Percentiles rank a stretch among this genome's conserved stretches.
These are phyloP conservation scores for Leccinum pellstonianum DNA, from an alignment of 768 basidiomycete species.

Conservation along the genomic window DNA sequence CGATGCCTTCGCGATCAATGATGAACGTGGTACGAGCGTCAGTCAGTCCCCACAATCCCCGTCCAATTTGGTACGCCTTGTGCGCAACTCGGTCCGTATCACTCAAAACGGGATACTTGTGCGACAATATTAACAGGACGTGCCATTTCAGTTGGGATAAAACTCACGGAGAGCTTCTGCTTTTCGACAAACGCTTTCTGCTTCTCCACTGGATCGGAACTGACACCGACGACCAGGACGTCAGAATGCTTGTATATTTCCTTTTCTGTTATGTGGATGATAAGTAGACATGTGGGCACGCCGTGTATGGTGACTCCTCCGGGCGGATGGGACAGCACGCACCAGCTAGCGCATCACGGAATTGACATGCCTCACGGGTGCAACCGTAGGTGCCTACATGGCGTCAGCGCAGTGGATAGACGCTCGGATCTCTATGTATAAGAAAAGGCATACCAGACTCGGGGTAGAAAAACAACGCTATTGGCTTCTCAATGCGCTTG, in stretches of 20 bases:
- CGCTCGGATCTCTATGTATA: not conserved
- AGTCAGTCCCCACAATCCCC: conserved; percentile 62
- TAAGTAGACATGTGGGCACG: not conserved
- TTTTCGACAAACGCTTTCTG: conserved; percentile 76
- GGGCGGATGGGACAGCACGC: conserved; percentile 18
- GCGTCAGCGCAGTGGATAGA: no score
- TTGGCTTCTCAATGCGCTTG: conserved; percentile 41
- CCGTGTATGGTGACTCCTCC: not conserved
- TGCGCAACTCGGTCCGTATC: conserved; percentile 62
- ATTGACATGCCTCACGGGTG: conserved; percentile 79
- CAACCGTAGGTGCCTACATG: conserved; percentile 67
- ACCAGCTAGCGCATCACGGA: conserved; percentile 77
- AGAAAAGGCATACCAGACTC: conserved; percentile 46
- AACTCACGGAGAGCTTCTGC: conserved; percentile 59
- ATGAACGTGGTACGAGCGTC: conserved; percentile 73
- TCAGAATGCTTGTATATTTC: conserved; percentile 63
- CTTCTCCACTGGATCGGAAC: conserved; percentile 66
- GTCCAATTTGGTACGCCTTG: conserved; percentile 65
- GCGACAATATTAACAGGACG: not conserved
- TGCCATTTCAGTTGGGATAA: not conserved
- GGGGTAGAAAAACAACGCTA: conserved; percentile 79
- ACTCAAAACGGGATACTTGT: conserved; percentile 79
- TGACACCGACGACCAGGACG: conserved; percentile 71
- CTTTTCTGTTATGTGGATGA: conserved; percentile 43
- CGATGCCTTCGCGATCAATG: conserved; percentile 67